phyloP scores from a whole-genome alignment of 2,329 filamentous ascomycete genomes.

The Penicillium occitanis region DNA sequence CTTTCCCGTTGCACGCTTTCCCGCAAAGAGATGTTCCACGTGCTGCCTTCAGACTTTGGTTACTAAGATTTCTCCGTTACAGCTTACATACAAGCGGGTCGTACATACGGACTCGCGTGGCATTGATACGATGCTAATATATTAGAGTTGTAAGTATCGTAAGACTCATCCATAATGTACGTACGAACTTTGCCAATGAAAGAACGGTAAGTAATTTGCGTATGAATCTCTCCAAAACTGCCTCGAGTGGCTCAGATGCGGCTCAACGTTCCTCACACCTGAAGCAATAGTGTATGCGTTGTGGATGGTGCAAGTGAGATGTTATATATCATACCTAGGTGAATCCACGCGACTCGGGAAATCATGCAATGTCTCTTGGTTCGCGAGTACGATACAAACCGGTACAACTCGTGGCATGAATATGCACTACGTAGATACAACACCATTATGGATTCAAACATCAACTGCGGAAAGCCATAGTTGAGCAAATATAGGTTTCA shows the following conservation, averaged over 20 bases:
- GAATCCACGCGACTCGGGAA: neutral
- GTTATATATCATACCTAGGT: neutral
- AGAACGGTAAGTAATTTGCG: neutral
- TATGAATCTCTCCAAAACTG: neutral
- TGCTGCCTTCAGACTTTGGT: neutral
- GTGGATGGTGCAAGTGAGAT: neutral
- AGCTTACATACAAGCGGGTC: neutral
- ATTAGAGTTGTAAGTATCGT: neutral
- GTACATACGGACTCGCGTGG: neutral
- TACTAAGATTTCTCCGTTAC: neutral
- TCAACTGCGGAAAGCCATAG: neutral
- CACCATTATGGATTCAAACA: neutral
- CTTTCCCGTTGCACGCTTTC: neutral
- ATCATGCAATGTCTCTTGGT: neutral
- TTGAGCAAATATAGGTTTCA: neutral
- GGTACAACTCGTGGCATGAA: neutral
- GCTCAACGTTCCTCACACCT: neutral
- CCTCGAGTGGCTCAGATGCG: neutral
- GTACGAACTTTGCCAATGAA: neutral
- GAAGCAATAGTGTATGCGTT: neutral
- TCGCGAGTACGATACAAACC: neutral
- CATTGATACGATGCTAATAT: neutral
- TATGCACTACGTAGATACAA: neutral
- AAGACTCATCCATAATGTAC: neutral
- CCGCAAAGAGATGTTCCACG: neutral